A percentile compares a stretch with the other conserved stretches of the same genome.
Conservation (phyloP, 139 green algal species). For the Ulvella scutata region DNA sequence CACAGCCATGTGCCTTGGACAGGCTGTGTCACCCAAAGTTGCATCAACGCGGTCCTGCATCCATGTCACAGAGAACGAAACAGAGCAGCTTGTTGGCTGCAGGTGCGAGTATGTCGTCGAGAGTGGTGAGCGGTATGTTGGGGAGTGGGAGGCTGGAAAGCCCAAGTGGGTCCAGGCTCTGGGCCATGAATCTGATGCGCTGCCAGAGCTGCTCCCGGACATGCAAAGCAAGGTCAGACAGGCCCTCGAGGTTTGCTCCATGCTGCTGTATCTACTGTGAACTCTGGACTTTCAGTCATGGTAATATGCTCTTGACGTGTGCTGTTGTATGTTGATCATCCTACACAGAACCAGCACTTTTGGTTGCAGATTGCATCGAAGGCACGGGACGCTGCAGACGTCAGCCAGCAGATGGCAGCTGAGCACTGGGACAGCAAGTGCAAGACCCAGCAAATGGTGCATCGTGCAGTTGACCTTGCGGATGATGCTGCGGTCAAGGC, state of each 20-base stretch:
- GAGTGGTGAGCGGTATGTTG: constrained; percentile 26
- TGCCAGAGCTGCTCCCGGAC: constrained; percentile 2
- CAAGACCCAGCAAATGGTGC: constrained; percentile 17
- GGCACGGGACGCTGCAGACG: background rate
- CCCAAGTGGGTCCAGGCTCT: constrained; percentile 35
- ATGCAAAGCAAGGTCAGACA: background rate
- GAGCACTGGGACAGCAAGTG: constrained; percentile 23
- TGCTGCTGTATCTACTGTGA: no score
- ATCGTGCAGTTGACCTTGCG: constrained; percentile 3
- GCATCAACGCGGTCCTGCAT: no score
- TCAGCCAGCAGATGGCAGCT: background rate
- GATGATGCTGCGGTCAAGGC: constrained; percentile 11
- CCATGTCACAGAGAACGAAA: no score
- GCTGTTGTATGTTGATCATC: no score
- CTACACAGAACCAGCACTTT: background rate
- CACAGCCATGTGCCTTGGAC: no score
- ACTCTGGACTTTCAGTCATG: no score
- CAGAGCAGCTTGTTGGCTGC: no score
- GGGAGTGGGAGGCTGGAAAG: constrained; percentile 33
- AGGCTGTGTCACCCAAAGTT: no score
- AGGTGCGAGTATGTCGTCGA: constrained; percentile 4
- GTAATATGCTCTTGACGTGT: background rate
- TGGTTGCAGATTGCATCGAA: constrained; percentile 12
- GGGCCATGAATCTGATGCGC: background rate
- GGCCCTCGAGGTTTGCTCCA: background rate